Evolutionary conservation across 352 stramenopile species (phyloP), one percentile per base, ranked within the genome.

Genomic region (Phytopythium litorale): DNA sequence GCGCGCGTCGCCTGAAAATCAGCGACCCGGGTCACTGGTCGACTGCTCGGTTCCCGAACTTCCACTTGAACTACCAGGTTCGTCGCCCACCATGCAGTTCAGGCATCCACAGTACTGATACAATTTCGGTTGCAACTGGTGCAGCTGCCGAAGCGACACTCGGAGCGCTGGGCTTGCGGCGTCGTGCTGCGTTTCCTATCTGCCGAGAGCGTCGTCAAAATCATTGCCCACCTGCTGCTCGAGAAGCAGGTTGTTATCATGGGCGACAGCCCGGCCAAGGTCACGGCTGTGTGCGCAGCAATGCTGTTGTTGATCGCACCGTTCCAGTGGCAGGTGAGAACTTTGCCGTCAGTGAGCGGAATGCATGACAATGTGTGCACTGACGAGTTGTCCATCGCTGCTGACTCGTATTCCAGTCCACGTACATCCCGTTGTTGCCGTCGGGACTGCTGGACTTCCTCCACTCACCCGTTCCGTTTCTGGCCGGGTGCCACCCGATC

Each of bases 191-290:
- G 79, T 3, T 82, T 83, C 16, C 58, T 93, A n/a, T 54, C 56
- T 1, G 73, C 82, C 16, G 68, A 78, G 51, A 87, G 79, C 35
- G 67, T 93, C 48, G 82, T 93, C 30, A 77, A 89, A 60, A 82
- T 91, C 28, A 58, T 95, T 32, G 76, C 72, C 7, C 76, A 82
- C 40, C 61, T 95, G 37, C 62, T 95, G 16, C 72, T 95, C 0
- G 86, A 95, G 54, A 92, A 91, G 62, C 86, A 93, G 67, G 79
- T 95, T 18, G 75, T 87, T 4, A 81, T 95, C 58, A 88, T 91
- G 74, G 76, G 86, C 46, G 73, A 87, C 23, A 88, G 66, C 53
- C 79, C 83, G 0, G 72, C 86, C 12, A 84, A 86, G 25, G 73
- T 91, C 6, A 80, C 86, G 2, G 86, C 83, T 2, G 68, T 90